Base-by-base conservation (phyloP, 2,329 filamentous ascomycete genomes). In the Fusarium humuli region DNA sequence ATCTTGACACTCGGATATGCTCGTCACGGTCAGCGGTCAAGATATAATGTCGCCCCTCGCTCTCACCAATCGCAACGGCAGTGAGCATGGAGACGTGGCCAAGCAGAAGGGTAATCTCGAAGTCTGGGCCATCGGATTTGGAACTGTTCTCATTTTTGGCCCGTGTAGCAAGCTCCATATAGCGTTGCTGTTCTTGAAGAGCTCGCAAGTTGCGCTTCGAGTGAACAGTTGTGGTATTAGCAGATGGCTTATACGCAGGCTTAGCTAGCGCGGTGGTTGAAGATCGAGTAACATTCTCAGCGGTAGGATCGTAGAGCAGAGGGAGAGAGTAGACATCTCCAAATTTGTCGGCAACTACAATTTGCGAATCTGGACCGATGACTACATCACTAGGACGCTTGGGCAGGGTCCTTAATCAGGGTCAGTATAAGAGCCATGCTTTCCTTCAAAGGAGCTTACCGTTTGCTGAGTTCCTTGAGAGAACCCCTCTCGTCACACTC, bases 21-120 rank as follows among this genome's bases (percentile, higher is more conserved):
- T 89, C 84, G 76, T 88, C 87, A 14, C 87, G 83, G 68, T 89
- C 85, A 8, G 82, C 83, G 0, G 87, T 88, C 71, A 90, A 70
- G 76, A 89, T 86, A 71, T 88, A 88, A 18, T 79, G 79, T 29
- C 79, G 78, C 25, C 73, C 79, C 64, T 72, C 81, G 67, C 70
- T 84, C 77, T 76, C 82, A 8, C 84, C 85, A 44, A 89, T 83
- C 4, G 84, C 80, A 54, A 98, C 79, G 75, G 93, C 91, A 3
- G 94, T 98, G 52, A 99, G 88, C 88, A 98, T 92, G 1, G 95
- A 98, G 16, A 99, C 96, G 80, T 99, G 96, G 14, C 96, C 96
- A 1, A 99, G 88, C 10, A 98, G 84, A 1, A 97, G 84, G 40
- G 90, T 88, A 73, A 94, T 88, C 73, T 94, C 91, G 77, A 97